phyloP scores from a whole-genome alignment of 1,284 basidiomycete genomes.

The Mycosarcoma maydis region DNA sequence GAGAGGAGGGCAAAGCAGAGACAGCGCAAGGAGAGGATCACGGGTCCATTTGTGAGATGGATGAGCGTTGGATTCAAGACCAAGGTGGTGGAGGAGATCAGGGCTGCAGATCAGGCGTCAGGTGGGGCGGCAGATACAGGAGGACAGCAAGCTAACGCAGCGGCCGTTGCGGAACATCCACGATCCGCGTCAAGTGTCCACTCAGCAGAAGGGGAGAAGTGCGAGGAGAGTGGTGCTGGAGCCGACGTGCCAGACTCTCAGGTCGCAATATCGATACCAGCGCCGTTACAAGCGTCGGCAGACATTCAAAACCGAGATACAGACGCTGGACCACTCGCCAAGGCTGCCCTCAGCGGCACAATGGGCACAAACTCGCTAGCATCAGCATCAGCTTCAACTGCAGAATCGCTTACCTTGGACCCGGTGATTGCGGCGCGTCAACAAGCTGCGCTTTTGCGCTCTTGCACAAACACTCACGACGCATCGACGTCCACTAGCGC shows the following conservation, averaged over 20 bases:
- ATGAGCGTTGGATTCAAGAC: constrained; percentile 71
- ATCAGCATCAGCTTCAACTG: neutral
- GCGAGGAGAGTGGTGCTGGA: too few relatives aligned
- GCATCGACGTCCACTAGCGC: neutral
- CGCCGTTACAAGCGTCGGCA: too few relatives aligned
- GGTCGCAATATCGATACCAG: too few relatives aligned
- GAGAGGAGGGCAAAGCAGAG: constrained; percentile 78
- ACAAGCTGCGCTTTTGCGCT: constrained; percentile 7
- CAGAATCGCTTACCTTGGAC: constrained; percentile 25
- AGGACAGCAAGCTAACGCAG: neutral
- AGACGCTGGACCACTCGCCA: too few relatives aligned
- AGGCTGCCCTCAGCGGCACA: too few relatives aligned
- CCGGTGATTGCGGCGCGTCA: constrained; percentile 40
- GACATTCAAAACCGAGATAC: too few relatives aligned
- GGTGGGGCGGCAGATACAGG: neutral
- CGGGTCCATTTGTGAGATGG: constrained; percentile 80
- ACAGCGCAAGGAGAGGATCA: constrained; percentile 72
- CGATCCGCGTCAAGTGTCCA: neutral
- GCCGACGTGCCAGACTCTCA: too few relatives aligned
- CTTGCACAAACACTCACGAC: neutral
- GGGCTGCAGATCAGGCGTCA: too few relatives aligned
- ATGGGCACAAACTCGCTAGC: too few relatives aligned
- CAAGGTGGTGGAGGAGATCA: constrained; percentile 22
- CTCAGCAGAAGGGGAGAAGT: neutral
- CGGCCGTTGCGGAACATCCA: too few relatives aligned